Conservation (phyloP, 2,329 filamentous ascomycete species). For the Claviceps sorghi region DNA sequence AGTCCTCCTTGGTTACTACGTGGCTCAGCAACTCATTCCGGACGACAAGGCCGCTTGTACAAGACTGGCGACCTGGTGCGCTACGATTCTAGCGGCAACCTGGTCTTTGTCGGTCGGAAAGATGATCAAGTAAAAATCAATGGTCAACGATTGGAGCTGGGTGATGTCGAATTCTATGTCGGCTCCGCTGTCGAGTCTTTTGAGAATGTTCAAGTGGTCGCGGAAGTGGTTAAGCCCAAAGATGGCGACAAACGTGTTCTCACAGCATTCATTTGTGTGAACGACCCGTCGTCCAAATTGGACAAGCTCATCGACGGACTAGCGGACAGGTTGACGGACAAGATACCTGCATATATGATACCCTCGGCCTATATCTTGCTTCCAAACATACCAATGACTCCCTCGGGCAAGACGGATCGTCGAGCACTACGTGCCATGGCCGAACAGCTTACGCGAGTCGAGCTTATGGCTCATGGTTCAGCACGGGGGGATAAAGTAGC, state of each 20-base stretch:
- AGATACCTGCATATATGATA: slow-evolving; percentile 7
- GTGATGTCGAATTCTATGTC: slow-evolving; percentile 3
- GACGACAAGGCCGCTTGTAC: slow-evolving; percentile 8
- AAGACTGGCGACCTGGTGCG: slow-evolving; percentile 13
- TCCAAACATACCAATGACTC: slow-evolving; percentile 7
- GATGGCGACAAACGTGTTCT: not conserved
- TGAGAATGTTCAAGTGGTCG: not conserved
- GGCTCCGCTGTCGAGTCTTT: not conserved
- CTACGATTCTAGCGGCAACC: slow-evolving; percentile 19
- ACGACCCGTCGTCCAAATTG: not conserved
- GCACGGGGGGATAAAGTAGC: not conserved
- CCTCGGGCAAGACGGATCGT: slow-evolving; percentile 11
- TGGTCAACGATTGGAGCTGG: slow-evolving; percentile 20
- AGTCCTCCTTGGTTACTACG: slow-evolving; percentile 13
- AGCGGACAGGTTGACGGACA: not conserved
- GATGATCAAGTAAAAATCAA: slow-evolving; percentile 41
- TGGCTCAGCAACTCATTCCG: slow-evolving; percentile 12
- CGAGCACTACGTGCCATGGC: slow-evolving; percentile 4
- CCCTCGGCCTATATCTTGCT: slow-evolving; percentile 7
- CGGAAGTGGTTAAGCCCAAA: not conserved
- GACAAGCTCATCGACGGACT: not conserved
- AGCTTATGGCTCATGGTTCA: not conserved
- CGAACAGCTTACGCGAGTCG: slow-evolving; percentile 4
- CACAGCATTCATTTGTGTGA: not conserved
- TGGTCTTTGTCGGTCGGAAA: slow-evolving; percentile 27